Base-by-base conservation (phyloP, 306 rosid genomes). In the Vicia sativa region DNA sequence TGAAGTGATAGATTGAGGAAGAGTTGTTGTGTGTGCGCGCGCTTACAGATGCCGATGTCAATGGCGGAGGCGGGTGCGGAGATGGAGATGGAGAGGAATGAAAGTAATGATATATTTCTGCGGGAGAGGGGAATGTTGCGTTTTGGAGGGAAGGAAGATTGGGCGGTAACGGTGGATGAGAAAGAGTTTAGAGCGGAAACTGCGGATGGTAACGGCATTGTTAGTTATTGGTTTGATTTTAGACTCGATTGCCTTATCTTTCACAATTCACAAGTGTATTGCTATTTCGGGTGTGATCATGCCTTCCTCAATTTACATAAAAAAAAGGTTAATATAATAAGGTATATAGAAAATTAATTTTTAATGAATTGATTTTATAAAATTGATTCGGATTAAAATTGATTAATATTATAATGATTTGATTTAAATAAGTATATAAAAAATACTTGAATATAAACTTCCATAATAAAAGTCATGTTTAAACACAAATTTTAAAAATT, bases 11-110 rank as follows among this genome's bases (percentile, higher is more conserved):
- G 42, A 41, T 48, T 19, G 57, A 14, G 31, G 37, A 26, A 54
- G 52, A 48, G 74, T 7, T n/a, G 15, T 28, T 3, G n/a, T 39
- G n/a, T 39, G 43, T 1, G 13, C 2, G 54, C 1, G 28, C 11
- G 31, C 85, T 37, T 67, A 95, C 99, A 88, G 38, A 90, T 83
- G 84, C 95, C 97, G 23, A 90, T 67, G 70, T 90, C 97, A 38
- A 92, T 26, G 77, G 96, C 78, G 76, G 86, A 77, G 44, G 87
- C 96, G 12, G 81, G 71, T 26, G 88, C 76, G 5, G 81, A 75
- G 16, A 77, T 77, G 35, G 84, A 21, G 76, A 91, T 77, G 35
- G 84, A 21, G 76, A 91, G 23, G 54, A 86, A 63, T 5, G 92
- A 74, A 63, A 93, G 77, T 12, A 78, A 69, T 5, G 85, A 68